Base-by-base conservation (phyloP, 441 rosid genomes). In the Aquilaria agallochum region DNA sequence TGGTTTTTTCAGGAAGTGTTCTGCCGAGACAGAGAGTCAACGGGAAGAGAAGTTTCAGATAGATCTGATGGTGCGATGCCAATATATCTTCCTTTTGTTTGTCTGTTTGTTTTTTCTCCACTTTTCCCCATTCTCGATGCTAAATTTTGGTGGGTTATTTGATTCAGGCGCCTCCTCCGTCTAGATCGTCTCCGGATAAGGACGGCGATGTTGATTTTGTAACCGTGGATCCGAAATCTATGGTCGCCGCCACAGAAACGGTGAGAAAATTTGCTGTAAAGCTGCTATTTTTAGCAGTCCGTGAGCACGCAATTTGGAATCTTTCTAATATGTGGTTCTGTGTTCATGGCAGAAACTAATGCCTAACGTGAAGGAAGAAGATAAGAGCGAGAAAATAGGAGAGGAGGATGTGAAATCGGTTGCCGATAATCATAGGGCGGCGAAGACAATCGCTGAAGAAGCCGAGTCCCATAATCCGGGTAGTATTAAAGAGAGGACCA, bases 31-130 rank as follows among this genome's bases (percentile, higher is more conserved):
- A 30, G 90, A 78, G 69, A 76, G 47, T 57, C 79, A 65, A 63
- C 76, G 78, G 36, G 90, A 82, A 31, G 95, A 81, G 74, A 95
- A 86, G 80, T 90, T 85, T 64, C 91, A 83, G 80, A 95, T 95
- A 86, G 99, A 95, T 92, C 94, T 92, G 81, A 95, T 95, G 99
- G 99, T 92, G 72, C 64, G 9, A 45, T 51, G 27, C 32, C 4
- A 31, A 55, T 32, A 42, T 40, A 30, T 50, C 54, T 53, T n/a
- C 2, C 12, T 11, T 40, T 47, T 14, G 1, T 10, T 42, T 49
- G n/a, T 15, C 27, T 1, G 0, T 34, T 49, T 40, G 34, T 5
- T n/a, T 27, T 4, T 31, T 32, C 54, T 62, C 13, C 15, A 3
- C 42, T 36, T 36, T 36, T 36, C 42, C 6, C 7, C 42, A 1